Conservation (phyloP, 192 early-diverging fungal genomes). For the Backusella tuberculispora region DNA sequence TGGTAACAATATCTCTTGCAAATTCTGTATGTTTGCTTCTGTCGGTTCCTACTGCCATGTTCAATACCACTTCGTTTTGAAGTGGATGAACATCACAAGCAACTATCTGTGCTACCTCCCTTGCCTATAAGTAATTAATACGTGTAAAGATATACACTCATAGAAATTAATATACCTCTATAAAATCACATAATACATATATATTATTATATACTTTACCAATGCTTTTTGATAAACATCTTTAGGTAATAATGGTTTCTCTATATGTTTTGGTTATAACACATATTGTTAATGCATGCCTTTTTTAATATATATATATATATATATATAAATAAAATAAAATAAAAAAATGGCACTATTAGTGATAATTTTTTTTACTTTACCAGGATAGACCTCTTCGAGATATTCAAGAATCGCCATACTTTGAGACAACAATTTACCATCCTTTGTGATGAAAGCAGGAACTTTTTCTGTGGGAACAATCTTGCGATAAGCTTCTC, state of each 20-base stretch:
- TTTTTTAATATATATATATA: neutral
- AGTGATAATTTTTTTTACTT: neutral
- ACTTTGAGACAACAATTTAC: conserved; percentile 64
- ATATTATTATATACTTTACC: conserved; percentile 34
- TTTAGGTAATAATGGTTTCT: conserved; percentile 68
- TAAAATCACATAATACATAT: neutral
- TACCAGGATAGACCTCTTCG: conserved; percentile 67
- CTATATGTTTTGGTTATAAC: conserved; percentile 16
- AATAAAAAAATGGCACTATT: neutral
- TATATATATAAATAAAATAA: neutral
- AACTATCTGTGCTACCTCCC: conserved; percentile 72
- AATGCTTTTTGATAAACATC: conserved; percentile 65
- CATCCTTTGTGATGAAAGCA: conserved; percentile 57
- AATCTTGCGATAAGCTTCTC: conserved; percentile 56
- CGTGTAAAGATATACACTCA: neutral
- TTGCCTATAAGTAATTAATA: conserved; percentile 48
- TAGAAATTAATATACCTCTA: neutral
- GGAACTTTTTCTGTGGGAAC: conserved; percentile 78
- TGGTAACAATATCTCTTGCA: conserved; percentile 58
- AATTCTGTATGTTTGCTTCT: conserved; percentile 54
- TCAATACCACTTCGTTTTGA: conserved; percentile 72
- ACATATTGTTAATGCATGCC: no score
- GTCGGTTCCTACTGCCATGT: conserved; percentile 59
- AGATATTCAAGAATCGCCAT: conserved; percentile 87
- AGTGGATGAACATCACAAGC: conserved; percentile 86